Evolutionary conservation across 768 basidiomycete species (phyloP).

Genomic region (Panus rudis): DNA sequence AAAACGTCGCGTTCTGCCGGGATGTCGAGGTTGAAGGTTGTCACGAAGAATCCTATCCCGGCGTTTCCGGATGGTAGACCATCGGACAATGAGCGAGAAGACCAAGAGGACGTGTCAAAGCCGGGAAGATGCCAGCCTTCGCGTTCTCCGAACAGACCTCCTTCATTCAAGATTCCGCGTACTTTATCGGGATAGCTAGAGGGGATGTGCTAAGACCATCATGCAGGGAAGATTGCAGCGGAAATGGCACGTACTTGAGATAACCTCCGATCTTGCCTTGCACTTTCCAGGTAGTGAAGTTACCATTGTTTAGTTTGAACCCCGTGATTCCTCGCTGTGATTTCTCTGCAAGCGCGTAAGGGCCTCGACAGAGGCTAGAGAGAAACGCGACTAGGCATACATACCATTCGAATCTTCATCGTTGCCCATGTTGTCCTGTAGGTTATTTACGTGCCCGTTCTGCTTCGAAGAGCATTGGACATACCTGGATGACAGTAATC

Average conservation of each 20-base stretch:
- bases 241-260: conserved; percentile 21
- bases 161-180: conserved; percentile 40
- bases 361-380: no score
- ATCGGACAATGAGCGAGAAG: conserved; percentile 41
- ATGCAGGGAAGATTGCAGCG: background rate
- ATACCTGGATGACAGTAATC: conserved; percentile 68
- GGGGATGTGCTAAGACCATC: background rate
- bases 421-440: conserved; percentile 74
- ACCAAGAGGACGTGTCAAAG: conserved; percentile 60
- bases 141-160: conserved; percentile 38
- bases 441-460: background rate
- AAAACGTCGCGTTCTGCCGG: conserved; percentile 56
- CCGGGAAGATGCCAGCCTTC: conserved; percentile 46
- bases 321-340: conserved; percentile 76
- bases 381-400: conserved; percentile 8
- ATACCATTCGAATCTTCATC: conserved; percentile 50
- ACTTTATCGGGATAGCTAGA: conserved; percentile 53
- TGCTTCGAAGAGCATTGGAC: conserved; percentile 5
- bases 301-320: conserved; percentile 58
- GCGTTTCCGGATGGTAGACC: conserved; percentile 53
- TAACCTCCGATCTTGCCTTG: conserved; percentile 42
- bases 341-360: conserved; percentile 43
- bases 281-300: conserved; percentile 35
- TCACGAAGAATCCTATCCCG: conserved; percentile 79
- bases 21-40: conserved; percentile 60